Evolutionary conservation across 1,284 basidiomycete genomes (phyloP), one percentile per base, ranked within the genome.

Genomic region (Pholiota adiposa): DNA sequence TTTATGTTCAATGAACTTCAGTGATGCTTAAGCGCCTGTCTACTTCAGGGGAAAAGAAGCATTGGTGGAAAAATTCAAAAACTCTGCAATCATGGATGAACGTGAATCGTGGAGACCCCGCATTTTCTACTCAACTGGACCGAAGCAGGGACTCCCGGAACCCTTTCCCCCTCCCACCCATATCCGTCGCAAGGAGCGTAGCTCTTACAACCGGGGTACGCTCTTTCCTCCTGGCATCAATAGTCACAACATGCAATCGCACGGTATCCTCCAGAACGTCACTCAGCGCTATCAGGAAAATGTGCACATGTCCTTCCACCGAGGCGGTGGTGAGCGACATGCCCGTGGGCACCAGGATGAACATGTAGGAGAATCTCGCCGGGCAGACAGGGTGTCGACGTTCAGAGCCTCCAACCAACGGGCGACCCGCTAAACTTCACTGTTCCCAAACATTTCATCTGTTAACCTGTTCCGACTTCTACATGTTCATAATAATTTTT

Each of bases 1-100:
- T 54, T 23, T 21, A 41, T 51, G 46, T 58, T 12, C 36, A 7
- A 4, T 38, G 36, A 38, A 14, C 36, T n/a, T n/a, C n/a, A n/a
- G 16, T 12, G 14, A 38, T 38, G 14, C 36, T n/a, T 16, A 34
- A 58, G 36, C 46, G 59, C 52, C 57, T 21, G 40, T 58, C 18
- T 51, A 11, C 33, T 6, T 40, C 69, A 90, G 91, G 77, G 93
- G 93, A 40, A 94, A 94, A 70, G 91, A 92, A 74, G 89, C 92
- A 0, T 83, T 93, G 41, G 85, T 94, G 51, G 91, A 92, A 73
- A 93, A 91, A 71, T 93, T 93, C 81, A 91, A 90, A 71, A 93
- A 93, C 68, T 92, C 90, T 3, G 86, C 85, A 59, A 89, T 93
- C 65, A 92, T 93, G 92, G 90, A 93, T 71, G 90, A 91, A 70